Base-by-base conservation (phyloP, 345 rosid species). In the Boechera divaricarpa region DNA sequence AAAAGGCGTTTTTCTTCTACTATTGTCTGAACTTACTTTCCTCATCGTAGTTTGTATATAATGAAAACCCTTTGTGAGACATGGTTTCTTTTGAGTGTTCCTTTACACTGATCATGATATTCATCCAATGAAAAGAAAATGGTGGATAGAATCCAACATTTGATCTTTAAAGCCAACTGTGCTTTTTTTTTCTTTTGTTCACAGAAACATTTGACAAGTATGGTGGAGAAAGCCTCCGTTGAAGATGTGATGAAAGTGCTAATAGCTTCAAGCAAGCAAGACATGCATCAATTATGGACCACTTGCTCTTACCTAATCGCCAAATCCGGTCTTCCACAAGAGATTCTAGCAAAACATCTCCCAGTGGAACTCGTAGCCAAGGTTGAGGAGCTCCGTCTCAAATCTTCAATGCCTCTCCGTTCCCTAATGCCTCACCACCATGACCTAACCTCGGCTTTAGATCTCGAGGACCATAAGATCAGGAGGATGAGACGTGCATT, bases 221-320 rank as follows among this genome's bases (percentile, higher is more conserved):
- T 93, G 97, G 98, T 96, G 33, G 98, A 93, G 85, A 96, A 96
- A 83, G 92, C 98, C 5, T 89, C 98, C 28, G 88, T 93, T 74
- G 98, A 96, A 80, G 98, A 93, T 78, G 97, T 96, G 16, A 93
- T 96, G 99, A 96, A 93, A 79, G 99, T 96, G 16, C 81, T 96
- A 7, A 85, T 90, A 76, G 98, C 99, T 59, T 96, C 99, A 51
- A 86, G 98, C 80, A 96, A 89, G 80, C 99, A 93, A 82, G 95
- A 91, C 70, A 90, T 93, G 99, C 96, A 91, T 73, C 99, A 90
- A 54, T 83, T 96, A 57, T 96, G 99, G 99, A 86, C 92, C 8
- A 90, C 98, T 68, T 96, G 99, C 67, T 96, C 98, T 42, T 97
- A 96, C 83, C 84, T 96, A 7, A 94, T 93, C 7, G 92, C 99